Percentiles rank a stretch among this genome's conserved stretches.
Conservation (phyloP, 2,329 filamentous ascomycete species). For the Hypoxylon sp. region DNA sequence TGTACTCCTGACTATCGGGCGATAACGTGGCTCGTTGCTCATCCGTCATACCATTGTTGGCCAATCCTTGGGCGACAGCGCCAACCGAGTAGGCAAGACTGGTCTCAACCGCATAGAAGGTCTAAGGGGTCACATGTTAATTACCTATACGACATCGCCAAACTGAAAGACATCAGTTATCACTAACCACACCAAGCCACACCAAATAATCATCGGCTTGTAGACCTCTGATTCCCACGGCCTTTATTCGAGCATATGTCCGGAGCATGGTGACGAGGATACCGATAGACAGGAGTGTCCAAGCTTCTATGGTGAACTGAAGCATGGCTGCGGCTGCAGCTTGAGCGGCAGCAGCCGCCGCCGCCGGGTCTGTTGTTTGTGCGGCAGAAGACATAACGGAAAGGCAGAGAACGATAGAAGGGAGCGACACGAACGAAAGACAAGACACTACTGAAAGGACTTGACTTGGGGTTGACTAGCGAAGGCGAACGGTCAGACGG, state of each 20-base stretch:
- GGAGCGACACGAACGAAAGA: constrained; percentile 23
- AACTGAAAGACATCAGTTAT: background rate
- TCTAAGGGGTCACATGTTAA: constrained; percentile 51
- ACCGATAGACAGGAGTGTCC: constrained; percentile 54
- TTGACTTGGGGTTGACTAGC: constrained; percentile 39
- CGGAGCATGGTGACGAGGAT: constrained; percentile 54
- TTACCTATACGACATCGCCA: background rate
- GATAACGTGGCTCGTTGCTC: constrained; percentile 59
- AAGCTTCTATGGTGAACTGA: constrained; percentile 54
- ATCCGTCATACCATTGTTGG: constrained; percentile 69
- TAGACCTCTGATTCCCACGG: constrained; percentile 52
- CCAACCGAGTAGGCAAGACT: constrained; percentile 63
- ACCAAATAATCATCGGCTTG: constrained; percentile 56
- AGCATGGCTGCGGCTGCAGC: constrained; percentile 44
- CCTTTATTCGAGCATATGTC: constrained; percentile 54
- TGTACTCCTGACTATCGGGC: constrained; percentile 59
- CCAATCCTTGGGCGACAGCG: constrained; percentile 61
- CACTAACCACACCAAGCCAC: constrained; percentile 55
- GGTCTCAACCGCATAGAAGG: constrained; percentile 65
- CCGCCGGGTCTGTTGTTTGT: constrained; percentile 40
- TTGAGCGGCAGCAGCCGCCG: constrained; percentile 44
- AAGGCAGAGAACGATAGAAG: constrained; percentile 20
- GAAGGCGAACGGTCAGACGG: constrained; percentile 25
- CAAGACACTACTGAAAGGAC: constrained; percentile 26
- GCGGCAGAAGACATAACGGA: constrained; percentile 35